Conservation (phyloP, 2,329 filamentous ascomycete species). For the Pezizomycotina sp. region DNA sequence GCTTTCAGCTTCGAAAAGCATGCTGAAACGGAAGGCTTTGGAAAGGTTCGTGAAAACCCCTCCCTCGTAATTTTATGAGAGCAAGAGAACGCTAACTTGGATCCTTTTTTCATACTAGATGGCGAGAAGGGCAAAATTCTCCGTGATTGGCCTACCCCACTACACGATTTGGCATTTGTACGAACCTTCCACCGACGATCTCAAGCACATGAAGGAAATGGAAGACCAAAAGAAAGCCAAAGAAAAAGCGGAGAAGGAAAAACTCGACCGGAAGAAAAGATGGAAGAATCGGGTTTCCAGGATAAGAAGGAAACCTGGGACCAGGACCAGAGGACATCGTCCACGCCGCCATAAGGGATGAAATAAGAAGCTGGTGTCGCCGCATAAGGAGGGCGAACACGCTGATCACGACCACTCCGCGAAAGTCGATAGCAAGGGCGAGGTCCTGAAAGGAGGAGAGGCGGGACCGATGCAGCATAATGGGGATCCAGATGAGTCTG, state of each 20-base stretch:
- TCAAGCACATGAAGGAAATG: constrained; percentile 95
- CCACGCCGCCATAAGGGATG: constrained; percentile 39
- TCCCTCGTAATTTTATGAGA: constrained; percentile 18
- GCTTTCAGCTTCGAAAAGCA: constrained; percentile 98
- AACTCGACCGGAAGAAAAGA: constrained; percentile 56
- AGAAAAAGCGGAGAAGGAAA: constrained; percentile 63
- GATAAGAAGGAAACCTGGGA: constrained; percentile 57
- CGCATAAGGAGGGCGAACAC: constrained; percentile 24
- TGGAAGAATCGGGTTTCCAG: constrained; percentile 59
- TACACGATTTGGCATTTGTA: constrained; percentile 99
- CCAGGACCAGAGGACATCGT: constrained; percentile 69
- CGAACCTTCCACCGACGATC: constrained; percentile 94
- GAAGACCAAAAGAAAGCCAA: constrained; percentile 65
- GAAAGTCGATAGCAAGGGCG: constrained; percentile 12
- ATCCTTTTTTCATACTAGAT: constrained; percentile 62
- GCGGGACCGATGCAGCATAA: constrained; percentile 22
- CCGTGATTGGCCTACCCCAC: constrained; percentile 85
- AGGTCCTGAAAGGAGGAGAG: constrained; percentile 18
- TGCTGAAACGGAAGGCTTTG: constrained; percentile 94
- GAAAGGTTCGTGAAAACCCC: constrained; percentile 56
- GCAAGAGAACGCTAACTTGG: too few species aligned
- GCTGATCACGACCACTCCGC: constrained; percentile 9
- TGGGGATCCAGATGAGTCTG: too few species aligned
- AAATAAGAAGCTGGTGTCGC: constrained; percentile 31
- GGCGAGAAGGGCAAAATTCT: constrained; percentile 90